These are phyloP conservation scores for Gynandropsis gynandra DNA, from an alignment of 345 rosid genomes.

Conservation along the genomic window DNA sequence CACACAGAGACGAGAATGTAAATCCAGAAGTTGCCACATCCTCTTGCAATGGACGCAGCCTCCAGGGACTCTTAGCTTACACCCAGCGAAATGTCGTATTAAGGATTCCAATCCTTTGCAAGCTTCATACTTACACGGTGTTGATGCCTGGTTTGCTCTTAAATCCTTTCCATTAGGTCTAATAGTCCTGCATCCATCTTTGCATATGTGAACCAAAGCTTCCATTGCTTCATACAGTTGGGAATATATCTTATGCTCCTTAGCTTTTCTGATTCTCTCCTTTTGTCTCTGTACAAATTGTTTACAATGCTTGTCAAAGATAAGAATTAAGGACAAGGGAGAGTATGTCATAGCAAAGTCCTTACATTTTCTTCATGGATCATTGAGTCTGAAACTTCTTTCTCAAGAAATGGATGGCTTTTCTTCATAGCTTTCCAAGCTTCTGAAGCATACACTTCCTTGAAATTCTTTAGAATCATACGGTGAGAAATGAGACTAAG, in stretches of 20 bases:
- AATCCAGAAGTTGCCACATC: conserved; percentile 89
- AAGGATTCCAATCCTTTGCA: conserved; percentile 79
- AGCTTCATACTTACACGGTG: conserved; percentile 55
- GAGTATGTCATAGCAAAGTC: background rate
- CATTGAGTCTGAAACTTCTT: conserved; percentile 50
- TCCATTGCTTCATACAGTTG: conserved; percentile 87
- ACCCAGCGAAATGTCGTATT: conserved; percentile 69
- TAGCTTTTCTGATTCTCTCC: conserved; percentile 41
- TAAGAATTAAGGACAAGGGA: background rate
- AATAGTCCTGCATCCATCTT: conserved; percentile 83
- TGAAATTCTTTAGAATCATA: conserved; percentile 50
- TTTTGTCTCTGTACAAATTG: conserved; percentile 37
- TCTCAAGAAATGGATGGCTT: conserved; percentile 77
- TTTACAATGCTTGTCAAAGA: background rate
- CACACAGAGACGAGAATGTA: conserved; percentile 72
- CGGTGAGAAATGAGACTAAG: conserved; percentile 63
- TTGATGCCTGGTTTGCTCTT: conserved; percentile 35
- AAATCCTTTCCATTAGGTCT: conserved; percentile 80
- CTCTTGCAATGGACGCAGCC: conserved; percentile 87
- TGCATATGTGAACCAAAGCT: conserved; percentile 85
- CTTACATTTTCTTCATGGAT: conserved; percentile 52
- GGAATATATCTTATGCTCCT: conserved; percentile 58
- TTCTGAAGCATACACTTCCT: conserved; percentile 40
- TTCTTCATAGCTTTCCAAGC: conserved; percentile 79
- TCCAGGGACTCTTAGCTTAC: conserved; percentile 67